These are phyloP conservation scores for Lobosporangium transversale DNA, from an alignment of 192 early-diverging fungal species.

Conservation along the genomic window DNA sequence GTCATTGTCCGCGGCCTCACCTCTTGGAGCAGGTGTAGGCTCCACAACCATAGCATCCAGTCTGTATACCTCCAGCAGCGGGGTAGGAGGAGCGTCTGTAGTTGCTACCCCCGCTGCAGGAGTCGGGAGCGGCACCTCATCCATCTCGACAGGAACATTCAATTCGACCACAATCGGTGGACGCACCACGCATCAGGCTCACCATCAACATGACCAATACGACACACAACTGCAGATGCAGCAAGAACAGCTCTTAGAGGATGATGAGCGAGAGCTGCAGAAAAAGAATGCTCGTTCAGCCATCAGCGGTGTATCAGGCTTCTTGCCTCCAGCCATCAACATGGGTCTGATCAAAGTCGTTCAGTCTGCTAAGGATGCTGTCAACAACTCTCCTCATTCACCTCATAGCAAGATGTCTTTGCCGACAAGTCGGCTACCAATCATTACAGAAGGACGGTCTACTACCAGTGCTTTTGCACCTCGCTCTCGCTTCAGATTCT, in stretches of 20 bases:
- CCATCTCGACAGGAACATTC: slow-evolving; percentile 19
- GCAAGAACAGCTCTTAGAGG: slow-evolving; percentile 18
- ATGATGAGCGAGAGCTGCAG: slow-evolving; percentile 29
- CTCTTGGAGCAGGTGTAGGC: not conserved
- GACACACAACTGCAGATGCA: slow-evolving; percentile 11
- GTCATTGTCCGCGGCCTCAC: too few relatives aligned
- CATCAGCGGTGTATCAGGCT: slow-evolving; percentile 21
- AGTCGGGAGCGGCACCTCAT: slow-evolving; percentile 7
- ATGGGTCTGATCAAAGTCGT: slow-evolving; percentile 35
- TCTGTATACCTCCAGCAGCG: slow-evolving; percentile 6
- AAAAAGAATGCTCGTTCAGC: slow-evolving; percentile 44
- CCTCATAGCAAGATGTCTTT: slow-evolving; percentile 21
- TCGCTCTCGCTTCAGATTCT: slow-evolving; percentile 5
- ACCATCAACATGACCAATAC: slow-evolving; percentile 8
- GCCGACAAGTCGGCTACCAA: slow-evolving; percentile 10
- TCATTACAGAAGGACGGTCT: slow-evolving; percentile 3
- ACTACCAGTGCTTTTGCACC: slow-evolving; percentile 27
- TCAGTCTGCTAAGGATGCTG: slow-evolving; percentile 38
- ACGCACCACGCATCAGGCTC: slow-evolving; percentile 12
- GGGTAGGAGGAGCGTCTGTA: not conserved
- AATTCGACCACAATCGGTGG: slow-evolving; percentile 20
- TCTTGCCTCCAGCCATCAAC: slow-evolving; percentile 28
- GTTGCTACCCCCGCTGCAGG: not conserved
- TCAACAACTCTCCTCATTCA: slow-evolving; percentile 8
- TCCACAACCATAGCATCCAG: slow-evolving; percentile 5